A percentile compares a stretch with the other conserved stretches of the same genome.
phyloP scores from a whole-genome alignment of 2,329 filamentous ascomycete genomes.

The Teratosphaeria destructans region DNA sequence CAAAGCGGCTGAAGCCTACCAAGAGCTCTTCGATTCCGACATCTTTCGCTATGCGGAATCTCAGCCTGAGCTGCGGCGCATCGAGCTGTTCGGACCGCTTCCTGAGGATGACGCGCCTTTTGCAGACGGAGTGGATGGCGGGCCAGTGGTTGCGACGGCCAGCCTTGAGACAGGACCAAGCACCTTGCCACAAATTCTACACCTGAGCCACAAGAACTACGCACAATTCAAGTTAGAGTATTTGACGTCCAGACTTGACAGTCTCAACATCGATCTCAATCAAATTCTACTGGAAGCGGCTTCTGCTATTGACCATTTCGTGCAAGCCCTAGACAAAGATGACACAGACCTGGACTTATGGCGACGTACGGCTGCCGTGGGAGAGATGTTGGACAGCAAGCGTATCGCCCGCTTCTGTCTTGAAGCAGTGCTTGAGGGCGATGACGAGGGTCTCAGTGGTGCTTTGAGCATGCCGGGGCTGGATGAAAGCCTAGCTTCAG shows the following conservation, averaged over 20 bases:
- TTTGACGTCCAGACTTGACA: conserved; percentile 16
- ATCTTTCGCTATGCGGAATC: conserved; percentile 90
- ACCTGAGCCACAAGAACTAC: conserved; percentile 90
- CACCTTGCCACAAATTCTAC: conserved; percentile 78
- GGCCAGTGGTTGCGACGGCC: conserved; percentile 30
- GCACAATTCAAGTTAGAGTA: conserved; percentile 80
- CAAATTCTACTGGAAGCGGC: conserved; percentile 26
- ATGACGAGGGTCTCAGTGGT: conserved; percentile 46
- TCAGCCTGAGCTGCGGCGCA: conserved; percentile 69
- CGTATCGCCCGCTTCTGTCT: conserved; percentile 52
- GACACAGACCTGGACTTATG: conserved; percentile 55
- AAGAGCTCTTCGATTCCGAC: conserved; percentile 76
- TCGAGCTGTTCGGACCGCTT: conserved; percentile 42
- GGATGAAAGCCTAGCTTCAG: conserved; percentile 44
- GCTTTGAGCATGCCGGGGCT: conserved; percentile 48
- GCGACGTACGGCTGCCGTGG: conserved; percentile 50
- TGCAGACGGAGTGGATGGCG: conserved; percentile 28
- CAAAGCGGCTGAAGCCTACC: conserved; percentile 72
- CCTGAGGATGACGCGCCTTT: conserved; percentile 29
- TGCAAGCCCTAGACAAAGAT: conserved; percentile 53
- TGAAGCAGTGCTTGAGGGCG: conserved; percentile 52
- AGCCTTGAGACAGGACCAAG: conserved; percentile 66
- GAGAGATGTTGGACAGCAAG: conserved; percentile 46
- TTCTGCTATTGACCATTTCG: conserved; percentile 44
- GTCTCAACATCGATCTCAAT: conserved; percentile 15